These are phyloP conservation scores for Salvia sclarea DNA, from an alignment of 305 asterid genomes.

Conservation along the genomic window DNA sequence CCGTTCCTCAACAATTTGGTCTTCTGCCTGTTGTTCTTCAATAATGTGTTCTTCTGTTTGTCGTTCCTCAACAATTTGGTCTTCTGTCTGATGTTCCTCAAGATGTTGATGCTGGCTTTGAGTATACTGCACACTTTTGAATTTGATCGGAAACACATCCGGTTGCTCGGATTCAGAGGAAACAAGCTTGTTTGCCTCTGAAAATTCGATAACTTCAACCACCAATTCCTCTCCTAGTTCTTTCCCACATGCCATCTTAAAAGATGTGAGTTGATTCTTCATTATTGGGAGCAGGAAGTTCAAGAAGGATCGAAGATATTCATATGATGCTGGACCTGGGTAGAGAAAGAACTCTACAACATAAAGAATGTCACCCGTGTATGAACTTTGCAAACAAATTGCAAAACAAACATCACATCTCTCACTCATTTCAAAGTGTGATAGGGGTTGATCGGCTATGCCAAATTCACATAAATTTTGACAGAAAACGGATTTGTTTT, in stretches of 20 bases:
- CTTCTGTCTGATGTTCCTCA: too few species aligned
- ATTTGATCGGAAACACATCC: too few species aligned
- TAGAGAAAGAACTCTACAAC: conserved; percentile 18
- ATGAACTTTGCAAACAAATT: conserved; percentile 18
- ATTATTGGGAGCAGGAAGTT: background rate
- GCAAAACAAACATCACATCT: conserved; percentile 16
- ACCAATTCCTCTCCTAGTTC: conserved; percentile 1
- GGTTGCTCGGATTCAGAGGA: background rate
- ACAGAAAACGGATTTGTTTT: background rate
- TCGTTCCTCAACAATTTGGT: too few species aligned
- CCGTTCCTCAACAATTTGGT: too few species aligned
- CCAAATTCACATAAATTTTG: background rate
- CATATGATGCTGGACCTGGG: background rate
- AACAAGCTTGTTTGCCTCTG: background rate
- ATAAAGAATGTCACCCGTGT: conserved; percentile 13
- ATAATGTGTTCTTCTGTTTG: too few species aligned
- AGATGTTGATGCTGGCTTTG: too few species aligned
- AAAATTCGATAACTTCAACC: conserved; percentile 16
- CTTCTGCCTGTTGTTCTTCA: too few species aligned
- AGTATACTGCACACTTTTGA: too few species aligned
- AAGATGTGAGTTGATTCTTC: conserved; percentile 10
- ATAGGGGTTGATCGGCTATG: background rate
- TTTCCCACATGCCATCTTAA: conserved; percentile 21
- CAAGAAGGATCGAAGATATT: background rate
- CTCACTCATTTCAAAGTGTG: background rate